Conservation (phyloP, 2,329 filamentous ascomycete species). For the Paecilomyces sp. region DNA sequence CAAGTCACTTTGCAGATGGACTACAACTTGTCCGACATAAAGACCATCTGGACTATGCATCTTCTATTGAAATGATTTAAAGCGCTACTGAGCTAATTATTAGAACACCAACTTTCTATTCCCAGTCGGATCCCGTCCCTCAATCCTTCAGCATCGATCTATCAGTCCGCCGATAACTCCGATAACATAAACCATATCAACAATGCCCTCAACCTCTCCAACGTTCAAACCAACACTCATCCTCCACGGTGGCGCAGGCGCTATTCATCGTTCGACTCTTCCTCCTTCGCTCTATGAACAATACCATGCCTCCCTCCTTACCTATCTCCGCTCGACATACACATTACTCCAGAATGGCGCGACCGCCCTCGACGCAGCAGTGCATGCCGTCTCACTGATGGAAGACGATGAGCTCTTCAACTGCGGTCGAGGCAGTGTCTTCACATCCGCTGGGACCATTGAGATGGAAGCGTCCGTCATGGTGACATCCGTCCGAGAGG, state of each 20-base stretch:
- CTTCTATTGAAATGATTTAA: neutral
- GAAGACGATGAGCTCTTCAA: conserved; percentile 83
- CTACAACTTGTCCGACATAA: neutral
- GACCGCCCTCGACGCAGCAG: conserved; percentile 65
- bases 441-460: conserved; percentile 73
- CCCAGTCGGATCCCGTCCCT: neutral
- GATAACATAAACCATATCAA: neutral
- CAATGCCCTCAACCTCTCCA: neutral
- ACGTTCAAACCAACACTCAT: conserved; percentile 52
- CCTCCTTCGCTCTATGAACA: conserved; percentile 50
- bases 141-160: neutral
- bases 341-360: conserved; percentile 36
- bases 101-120: neutral
- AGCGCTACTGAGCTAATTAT: neutral
- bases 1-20: neutral
- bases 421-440: conserved; percentile 74
- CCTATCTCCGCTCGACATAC: conserved; percentile 49
- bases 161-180: neutral
- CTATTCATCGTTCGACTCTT: conserved; percentile 55
- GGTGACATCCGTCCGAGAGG: conserved; percentile 50
- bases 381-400: conserved; percentile 65
- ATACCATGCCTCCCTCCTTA: conserved; percentile 55
- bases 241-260: conserved; percentile 67
- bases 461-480: conserved; percentile 84
- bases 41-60: neutral